Conservation (phyloP, 1,284 basidiomycete species). For the Flammula alnicola region DNA sequence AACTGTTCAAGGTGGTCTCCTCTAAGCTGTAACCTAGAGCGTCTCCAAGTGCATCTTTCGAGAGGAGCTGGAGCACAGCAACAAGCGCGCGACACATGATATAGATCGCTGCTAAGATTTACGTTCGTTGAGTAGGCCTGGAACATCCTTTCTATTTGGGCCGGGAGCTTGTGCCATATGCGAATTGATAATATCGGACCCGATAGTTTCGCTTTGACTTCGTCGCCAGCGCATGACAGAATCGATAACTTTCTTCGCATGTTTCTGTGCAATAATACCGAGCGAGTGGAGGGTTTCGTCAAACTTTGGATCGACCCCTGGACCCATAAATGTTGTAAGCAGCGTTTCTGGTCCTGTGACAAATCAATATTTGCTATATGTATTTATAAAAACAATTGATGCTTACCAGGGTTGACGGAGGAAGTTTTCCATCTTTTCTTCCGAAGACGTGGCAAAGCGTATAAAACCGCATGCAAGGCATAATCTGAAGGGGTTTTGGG, state of each 20-base stretch:
- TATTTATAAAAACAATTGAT: constrained; percentile 9
- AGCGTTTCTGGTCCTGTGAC: constrained; percentile 66
- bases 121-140: constrained; percentile 71
- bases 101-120: constrained; percentile 84
- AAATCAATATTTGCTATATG: too few relatives aligned
- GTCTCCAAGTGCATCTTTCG: constrained; percentile 79
- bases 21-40: constrained; percentile 80
- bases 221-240: constrained; percentile 89
- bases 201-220: constrained; percentile 72
- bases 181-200: constrained; percentile 53
- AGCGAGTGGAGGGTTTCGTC: constrained; percentile 84
- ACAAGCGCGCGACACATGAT: constrained; percentile 88
- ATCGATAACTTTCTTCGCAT: constrained; percentile 85
- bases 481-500: constrained; percentile 86
- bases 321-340: constrained; percentile 70
- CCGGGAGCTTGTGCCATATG: constrained; percentile 53
- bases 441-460: constrained; percentile 79
- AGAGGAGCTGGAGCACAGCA: constrained; percentile 72
- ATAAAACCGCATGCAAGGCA: constrained; percentile 87
- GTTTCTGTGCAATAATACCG: constrained; percentile 85
- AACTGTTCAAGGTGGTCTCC: constrained; percentile 89
- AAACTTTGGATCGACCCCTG: constrained; percentile 75
- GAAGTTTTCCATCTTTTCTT: constrained; percentile 77
- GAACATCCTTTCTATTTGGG: constrained; percentile 54
- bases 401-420: constrained; percentile 54